Evolutionary conservation across 352 stramenopile genomes (phyloP), one percentile per base, ranked within the genome.

Genomic region (Peronosclerospora sorghi): DNA sequence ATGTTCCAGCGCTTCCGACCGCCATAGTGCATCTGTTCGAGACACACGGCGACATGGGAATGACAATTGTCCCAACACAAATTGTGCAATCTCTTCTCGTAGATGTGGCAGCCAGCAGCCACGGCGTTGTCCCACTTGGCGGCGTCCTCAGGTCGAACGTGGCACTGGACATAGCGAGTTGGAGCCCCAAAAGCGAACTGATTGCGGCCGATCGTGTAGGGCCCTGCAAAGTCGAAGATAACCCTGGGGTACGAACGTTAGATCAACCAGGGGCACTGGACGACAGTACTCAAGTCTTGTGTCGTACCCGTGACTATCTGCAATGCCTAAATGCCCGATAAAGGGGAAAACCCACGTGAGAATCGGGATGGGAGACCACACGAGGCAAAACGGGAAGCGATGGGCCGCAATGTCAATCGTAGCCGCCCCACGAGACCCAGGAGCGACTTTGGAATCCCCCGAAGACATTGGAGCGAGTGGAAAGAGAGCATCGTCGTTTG

Each of bases 11-110:
- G 62, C 34, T 56, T 67, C n/a, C 67, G 46, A 34, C 73, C 71
- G 1, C 50, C 54, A 43, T 85, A 85, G 15, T 47, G 32, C n/a
- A 65, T 48, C 50, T 67, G 65, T 30, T 89, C 70, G 18, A 89
- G 62, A 46, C 77, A 87, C 45, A 68, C 66, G 13, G 86, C 90
- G 12, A 98, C 93, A 52, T 98, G 95, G 20, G 87, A 97, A 67
- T 98, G 95, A 60, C 95, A 98, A 67, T 98, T 98, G 65, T 97
- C 91, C 59, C 91, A 97, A 54, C 59, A 97, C 28, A 97, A 72
- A 52, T 97, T 98, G 73, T 98, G 93, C 82, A 97, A 96, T 39
- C 93, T 70, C 49, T 68, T 85, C 29, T 79, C 63, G 64, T 98
- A 98, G n/a, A 97, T 68, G 1, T 65, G 56, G 52, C 94, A 96